phyloP scores from a whole-genome alignment of 768 basidiomycete species.

The Phanerochaete sordida region DNA sequence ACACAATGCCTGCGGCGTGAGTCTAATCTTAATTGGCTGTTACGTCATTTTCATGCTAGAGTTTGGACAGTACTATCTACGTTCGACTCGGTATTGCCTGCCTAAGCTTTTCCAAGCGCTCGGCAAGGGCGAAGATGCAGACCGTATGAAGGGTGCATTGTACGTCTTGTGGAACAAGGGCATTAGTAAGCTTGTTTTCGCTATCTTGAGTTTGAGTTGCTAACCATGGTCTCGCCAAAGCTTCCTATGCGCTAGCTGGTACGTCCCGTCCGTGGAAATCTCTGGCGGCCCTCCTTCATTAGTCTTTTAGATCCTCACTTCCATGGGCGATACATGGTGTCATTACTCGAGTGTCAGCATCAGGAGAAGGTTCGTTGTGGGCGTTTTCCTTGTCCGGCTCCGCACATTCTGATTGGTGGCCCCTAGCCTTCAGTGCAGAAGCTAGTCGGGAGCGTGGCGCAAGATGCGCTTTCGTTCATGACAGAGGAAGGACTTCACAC shows the following conservation, averaged over 20 bases:
- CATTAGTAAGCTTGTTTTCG: slow-evolving; percentile 41
- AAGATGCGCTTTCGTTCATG: slow-evolving; percentile 57
- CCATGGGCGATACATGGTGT: slow-evolving; percentile 54
- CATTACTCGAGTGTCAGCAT: slow-evolving; percentile 72
- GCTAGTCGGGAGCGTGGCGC: slow-evolving; percentile 56
- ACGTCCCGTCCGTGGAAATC: slow-evolving; percentile 16
- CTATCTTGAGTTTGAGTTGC: slow-evolving; percentile 7
- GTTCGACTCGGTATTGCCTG: slow-evolving; percentile 64
- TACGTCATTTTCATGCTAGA: not conserved
- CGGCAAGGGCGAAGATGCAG: slow-evolving; percentile 76
- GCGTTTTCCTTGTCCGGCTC: not conserved
- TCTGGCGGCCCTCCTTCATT: not conserved
- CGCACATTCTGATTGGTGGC: not conserved
- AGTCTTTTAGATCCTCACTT: slow-evolving; percentile 46
- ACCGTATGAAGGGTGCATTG: slow-evolving; percentile 93
- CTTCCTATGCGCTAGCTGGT: slow-evolving; percentile 69
- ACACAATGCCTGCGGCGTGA: slow-evolving; percentile 59
- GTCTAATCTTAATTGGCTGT: slow-evolving; percentile 23
- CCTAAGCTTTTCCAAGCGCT: slow-evolving; percentile 61
- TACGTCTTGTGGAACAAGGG: slow-evolving; percentile 77
- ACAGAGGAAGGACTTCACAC: slow-evolving; percentile 65
- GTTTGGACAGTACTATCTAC: slow-evolving; percentile 54
- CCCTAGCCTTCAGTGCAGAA: slow-evolving; percentile 73
- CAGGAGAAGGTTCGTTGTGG: slow-evolving; percentile 67
- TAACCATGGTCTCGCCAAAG: slow-evolving; percentile 28